These are phyloP conservation scores for Neospermospora avenae DNA, from an alignment of 2,329 filamentous ascomycete species.

Conservation along the genomic window DNA sequence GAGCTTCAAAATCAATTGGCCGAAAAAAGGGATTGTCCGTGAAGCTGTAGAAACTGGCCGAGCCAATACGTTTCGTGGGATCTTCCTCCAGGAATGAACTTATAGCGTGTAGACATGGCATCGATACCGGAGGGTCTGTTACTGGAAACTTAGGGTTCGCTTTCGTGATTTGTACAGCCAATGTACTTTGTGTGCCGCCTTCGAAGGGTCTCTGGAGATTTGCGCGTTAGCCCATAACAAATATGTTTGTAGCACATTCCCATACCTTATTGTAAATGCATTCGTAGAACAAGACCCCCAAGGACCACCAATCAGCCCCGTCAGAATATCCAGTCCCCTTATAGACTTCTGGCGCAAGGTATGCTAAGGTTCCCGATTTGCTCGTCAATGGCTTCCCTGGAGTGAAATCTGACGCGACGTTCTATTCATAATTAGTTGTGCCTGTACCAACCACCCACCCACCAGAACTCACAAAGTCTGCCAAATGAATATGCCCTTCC, in stretches of 20 bases:
- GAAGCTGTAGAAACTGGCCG: conserved; percentile 77
- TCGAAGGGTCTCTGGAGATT: conserved; percentile 78
- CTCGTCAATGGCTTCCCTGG: conserved; percentile 81
- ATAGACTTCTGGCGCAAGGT: conserved; percentile 94
- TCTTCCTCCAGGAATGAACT: conserved; percentile 79
- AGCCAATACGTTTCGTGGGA: conserved; percentile 77
- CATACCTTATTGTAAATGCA: conserved; percentile 96
- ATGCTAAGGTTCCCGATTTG: conserved; percentile 94
- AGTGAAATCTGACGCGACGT: conserved; percentile 91
- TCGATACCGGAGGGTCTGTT: conserved; percentile 84
- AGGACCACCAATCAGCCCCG: conserved; percentile 97
- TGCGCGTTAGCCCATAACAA: conserved; percentile 8
- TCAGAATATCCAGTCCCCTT: conserved; percentile 82
- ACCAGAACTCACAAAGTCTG: conserved; percentile 83
- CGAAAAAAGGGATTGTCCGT: conserved; percentile 87
- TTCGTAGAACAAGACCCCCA: conserved; percentile 98
- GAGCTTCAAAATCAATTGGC: conserved; percentile 74
- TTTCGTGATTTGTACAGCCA: conserved; percentile 77
- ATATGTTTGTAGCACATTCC: background rate
- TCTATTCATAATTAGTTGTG: conserved; percentile 54
- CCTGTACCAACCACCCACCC: background rate
- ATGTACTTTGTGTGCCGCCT: conserved; percentile 75
- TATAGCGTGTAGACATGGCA: conserved; percentile 86
- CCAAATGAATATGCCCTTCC: conserved; percentile 92
- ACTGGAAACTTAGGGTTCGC: conserved; percentile 86